These are phyloP conservation scores for Hansenula sp. DNA, from an alignment of 1,139 yeast species.

Conservation along the genomic window DNA sequence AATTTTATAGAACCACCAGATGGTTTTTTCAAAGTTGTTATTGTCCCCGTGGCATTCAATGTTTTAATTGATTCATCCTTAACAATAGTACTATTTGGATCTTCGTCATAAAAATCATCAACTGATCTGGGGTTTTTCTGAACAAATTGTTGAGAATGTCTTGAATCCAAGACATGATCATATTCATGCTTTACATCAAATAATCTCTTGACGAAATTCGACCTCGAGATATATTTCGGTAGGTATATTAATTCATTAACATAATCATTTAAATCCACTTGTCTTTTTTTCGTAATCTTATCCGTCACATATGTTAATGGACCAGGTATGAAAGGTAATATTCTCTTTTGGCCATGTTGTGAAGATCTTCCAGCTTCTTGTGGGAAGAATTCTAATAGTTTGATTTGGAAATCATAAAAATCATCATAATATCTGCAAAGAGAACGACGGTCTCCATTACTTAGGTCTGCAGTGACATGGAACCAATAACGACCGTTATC, in stretches of 20 bases:
- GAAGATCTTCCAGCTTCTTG: constrained; percentile 79
- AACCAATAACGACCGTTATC: constrained; percentile 92
- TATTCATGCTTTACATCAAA: constrained; percentile 54
- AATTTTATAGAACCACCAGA: constrained; percentile 37
- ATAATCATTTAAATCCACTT: constrained; percentile 82
- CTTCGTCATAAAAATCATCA: constrained; percentile 7
- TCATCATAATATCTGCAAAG: constrained; percentile 92
- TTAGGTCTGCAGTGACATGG: constrained; percentile 64
- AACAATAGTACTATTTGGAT: constrained; percentile 25
- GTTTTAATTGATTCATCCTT: constrained; percentile 22
- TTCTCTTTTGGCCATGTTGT: constrained; percentile 47
- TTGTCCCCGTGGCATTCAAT: constrained; percentile 12
- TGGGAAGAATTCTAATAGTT: constrained; percentile 79
- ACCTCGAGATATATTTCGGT: constrained; percentile 74
- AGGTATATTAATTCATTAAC: constrained; percentile 69
- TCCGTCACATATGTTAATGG: constrained; percentile 93
- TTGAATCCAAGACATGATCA: constrained; percentile 34
- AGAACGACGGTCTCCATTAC: constrained; percentile 65
- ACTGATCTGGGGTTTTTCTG: constrained; percentile 20
- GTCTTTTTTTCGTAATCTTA: constrained; percentile 77
- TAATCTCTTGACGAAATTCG: constrained; percentile 63
- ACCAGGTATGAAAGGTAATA: constrained; percentile 93
- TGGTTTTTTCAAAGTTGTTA: constrained; percentile 12
- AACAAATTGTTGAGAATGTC: constrained; percentile 35
- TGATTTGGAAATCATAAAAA: constrained; percentile 91